A percentile compares a stretch with the other conserved stretches of the same genome.
phyloP scores from a whole-genome alignment of 2,329 filamentous ascomycete genomes.

The Tolypocladium guangdongense region DNA sequence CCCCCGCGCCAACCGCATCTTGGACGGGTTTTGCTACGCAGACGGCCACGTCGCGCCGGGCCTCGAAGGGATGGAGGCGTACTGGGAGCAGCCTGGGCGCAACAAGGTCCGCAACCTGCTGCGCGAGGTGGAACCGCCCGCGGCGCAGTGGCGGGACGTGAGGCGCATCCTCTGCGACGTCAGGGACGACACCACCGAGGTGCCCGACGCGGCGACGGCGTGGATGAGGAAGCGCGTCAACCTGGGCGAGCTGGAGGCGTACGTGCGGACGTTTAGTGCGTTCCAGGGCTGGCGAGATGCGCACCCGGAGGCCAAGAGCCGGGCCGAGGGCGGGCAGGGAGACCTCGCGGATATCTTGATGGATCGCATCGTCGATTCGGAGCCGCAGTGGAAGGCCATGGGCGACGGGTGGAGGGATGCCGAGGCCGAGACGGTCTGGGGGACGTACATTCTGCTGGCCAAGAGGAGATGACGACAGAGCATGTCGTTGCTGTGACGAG shows the following conservation, averaged over 20 bases:
- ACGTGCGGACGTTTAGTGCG: slow-evolving; percentile 48
- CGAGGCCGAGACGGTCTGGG: slow-evolving; percentile 49
- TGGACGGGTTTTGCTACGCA: slow-evolving; percentile 45
- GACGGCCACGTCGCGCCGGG: slow-evolving; percentile 31
- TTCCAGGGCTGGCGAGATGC: slow-evolving; percentile 48
- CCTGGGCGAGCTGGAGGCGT: slow-evolving; percentile 49
- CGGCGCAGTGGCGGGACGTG: slow-evolving; percentile 39
- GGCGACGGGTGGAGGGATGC: slow-evolving; percentile 40
- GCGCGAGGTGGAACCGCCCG: slow-evolving; percentile 39
- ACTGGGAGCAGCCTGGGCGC: slow-evolving; percentile 52
- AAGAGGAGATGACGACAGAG: slow-evolving; percentile 20
- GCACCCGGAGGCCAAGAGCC: slow-evolving; percentile 37
- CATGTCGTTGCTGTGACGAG: not conserved
- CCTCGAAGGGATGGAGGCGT: slow-evolving; percentile 39
- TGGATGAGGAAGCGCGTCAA: slow-evolving; percentile 44
- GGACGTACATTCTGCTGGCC: slow-evolving; percentile 47
- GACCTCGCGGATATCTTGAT: slow-evolving; percentile 54
- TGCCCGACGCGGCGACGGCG: slow-evolving; percentile 19
- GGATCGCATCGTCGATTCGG: slow-evolving; percentile 43
- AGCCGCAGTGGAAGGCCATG: slow-evolving; percentile 37
- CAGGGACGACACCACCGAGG: slow-evolving; percentile 25
- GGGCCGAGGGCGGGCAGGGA: slow-evolving; percentile 42
- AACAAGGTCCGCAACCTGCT: slow-evolving; percentile 41
- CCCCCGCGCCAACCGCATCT: slow-evolving; percentile 38
- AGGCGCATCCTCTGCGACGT: slow-evolving; percentile 47